Conservation (phyloP, 805 yeast genomes). For the Gaillardinia entomophila region DNA sequence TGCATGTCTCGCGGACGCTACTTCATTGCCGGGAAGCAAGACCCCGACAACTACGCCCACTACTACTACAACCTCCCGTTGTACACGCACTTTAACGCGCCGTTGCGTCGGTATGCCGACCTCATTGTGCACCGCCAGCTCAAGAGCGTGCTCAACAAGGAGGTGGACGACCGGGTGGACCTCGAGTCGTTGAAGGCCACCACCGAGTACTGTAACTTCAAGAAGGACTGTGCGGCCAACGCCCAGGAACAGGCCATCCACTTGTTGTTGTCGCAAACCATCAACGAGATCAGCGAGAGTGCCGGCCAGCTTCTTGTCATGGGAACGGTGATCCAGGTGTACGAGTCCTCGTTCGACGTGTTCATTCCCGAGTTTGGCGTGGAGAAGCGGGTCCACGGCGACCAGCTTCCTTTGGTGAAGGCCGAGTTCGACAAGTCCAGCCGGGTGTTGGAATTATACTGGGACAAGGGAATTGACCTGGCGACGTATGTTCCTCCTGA, state of each 20-base stretch:
- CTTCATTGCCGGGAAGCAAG: slow-evolving; percentile 81
- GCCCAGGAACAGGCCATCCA: slow-evolving; percentile 97
- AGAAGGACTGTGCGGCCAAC: slow-evolving; percentile 85
- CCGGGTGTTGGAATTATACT: slow-evolving; percentile 71
- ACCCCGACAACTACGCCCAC: slow-evolving; percentile 71
- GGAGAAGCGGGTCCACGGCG: slow-evolving; percentile 95
- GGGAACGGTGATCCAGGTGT: slow-evolving; percentile 87
- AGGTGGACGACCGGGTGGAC: slow-evolving; percentile 37
- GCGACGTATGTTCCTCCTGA: slow-evolving; percentile 91
- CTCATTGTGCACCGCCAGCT: slow-evolving; percentile 89
- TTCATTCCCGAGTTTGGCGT: slow-evolving; percentile 89
- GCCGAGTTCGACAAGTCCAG: slow-evolving; percentile 80
- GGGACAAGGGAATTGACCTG: slow-evolving; percentile 91
- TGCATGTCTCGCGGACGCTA: slow-evolving; percentile 83
- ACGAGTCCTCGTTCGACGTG: slow-evolving; percentile 94
- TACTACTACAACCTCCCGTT: slow-evolving; percentile 78
- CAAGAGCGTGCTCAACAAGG: slow-evolving; percentile 51
- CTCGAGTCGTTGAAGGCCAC: slow-evolving; percentile 69
- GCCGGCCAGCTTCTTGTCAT: slow-evolving; percentile 80
- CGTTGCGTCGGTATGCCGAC: slow-evolving; percentile 88
- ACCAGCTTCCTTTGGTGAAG: slow-evolving; percentile 84
- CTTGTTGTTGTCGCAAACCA: slow-evolving; percentile 73
- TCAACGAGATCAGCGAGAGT: slow-evolving; percentile 62
- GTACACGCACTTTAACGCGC: slow-evolving; percentile 92
- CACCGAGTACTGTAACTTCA: slow-evolving; percentile 91